Percentiles rank a stretch among this genome's conserved stretches.
These are phyloP conservation scores for Citeromyces siamensis DNA, from an alignment of 1,139 yeast genomes.

Conservation along the genomic window DNA sequence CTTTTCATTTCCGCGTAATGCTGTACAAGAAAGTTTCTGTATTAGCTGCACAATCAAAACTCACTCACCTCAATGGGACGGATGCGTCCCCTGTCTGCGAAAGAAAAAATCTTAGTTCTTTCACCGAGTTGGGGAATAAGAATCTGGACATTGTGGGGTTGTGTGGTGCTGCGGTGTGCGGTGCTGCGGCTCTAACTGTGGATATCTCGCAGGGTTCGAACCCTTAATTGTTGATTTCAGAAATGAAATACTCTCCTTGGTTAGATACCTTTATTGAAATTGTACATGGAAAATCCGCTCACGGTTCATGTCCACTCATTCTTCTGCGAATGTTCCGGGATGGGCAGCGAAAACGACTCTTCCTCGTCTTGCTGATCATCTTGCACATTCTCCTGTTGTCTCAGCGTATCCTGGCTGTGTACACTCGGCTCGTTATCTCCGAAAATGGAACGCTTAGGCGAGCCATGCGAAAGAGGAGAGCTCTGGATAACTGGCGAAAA, in stretches of 20 bases:
- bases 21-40: slow-evolving; percentile 42
- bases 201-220: too few relatives aligned
- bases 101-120: slow-evolving; percentile 69
- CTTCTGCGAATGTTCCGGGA: slow-evolving; percentile 4
- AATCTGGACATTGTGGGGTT: slow-evolving; percentile 23
- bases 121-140: slow-evolving; percentile 51
- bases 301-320: too few relatives aligned
- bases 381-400: slow-evolving; percentile 6
- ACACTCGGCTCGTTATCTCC: slow-evolving; percentile 4
- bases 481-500: slow-evolving; percentile 1
- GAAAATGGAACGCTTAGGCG: slow-evolving; percentile 3
- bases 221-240: too few relatives aligned
- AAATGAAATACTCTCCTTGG: too few relatives aligned
- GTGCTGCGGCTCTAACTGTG: background rate
- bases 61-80: slow-evolving; percentile 36
- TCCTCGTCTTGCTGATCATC: slow-evolving; percentile 8
- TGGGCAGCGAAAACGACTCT: slow-evolving; percentile 7
- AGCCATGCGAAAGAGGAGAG: background rate
- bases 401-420: slow-evolving; percentile 3
- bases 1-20: slow-evolving; percentile 51
- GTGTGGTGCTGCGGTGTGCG: background rate
- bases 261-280: too few relatives aligned
- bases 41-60: slow-evolving; percentile 4
- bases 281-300: too few relatives aligned
- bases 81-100: slow-evolving; percentile 69